A percentile compares a stretch with the other conserved stretches of the same genome.
Conservation (phyloP, 192 early-diverging fungal genomes). For the Coemansia guatemalensis region DNA sequence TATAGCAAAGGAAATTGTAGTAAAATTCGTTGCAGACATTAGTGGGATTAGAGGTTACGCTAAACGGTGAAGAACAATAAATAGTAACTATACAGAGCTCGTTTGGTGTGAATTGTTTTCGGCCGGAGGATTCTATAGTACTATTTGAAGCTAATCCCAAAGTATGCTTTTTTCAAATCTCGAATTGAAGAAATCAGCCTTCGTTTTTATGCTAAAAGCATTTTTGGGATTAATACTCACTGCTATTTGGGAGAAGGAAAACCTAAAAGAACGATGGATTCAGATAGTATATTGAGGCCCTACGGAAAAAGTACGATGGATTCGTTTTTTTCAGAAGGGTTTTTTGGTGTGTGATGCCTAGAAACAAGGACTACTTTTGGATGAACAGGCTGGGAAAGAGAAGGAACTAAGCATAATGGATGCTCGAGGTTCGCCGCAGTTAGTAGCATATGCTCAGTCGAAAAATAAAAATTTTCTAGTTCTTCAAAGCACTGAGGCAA, state of each 20-base stretch:
- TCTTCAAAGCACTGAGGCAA: background rate
- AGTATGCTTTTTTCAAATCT: constrained; percentile 9
- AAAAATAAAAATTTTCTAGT: no score
- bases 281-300: background rate
- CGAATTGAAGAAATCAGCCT: background rate
- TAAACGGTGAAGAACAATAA: background rate
- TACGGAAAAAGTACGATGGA: constrained; percentile 15
- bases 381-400: background rate
- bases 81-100: background rate
- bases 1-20: background rate
- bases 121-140: no score
- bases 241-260: background rate
- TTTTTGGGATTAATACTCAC: constrained; percentile 27
- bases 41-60: background rate
- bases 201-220: background rate
- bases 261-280: no score
- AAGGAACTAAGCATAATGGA: background rate
- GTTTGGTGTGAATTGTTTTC: no score
- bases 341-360: background rate
- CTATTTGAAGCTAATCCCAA: constrained; percentile 14
- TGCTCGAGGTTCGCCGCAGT: no score
- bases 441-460: no score
- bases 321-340: constrained; percentile 3
- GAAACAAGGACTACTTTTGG: no score
- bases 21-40: background rate